A percentile compares a stretch with the other conserved stretches of the same genome.
phyloP scores from a whole-genome alignment of 768 basidiomycete genomes.

The Pholiota conissans region DNA sequence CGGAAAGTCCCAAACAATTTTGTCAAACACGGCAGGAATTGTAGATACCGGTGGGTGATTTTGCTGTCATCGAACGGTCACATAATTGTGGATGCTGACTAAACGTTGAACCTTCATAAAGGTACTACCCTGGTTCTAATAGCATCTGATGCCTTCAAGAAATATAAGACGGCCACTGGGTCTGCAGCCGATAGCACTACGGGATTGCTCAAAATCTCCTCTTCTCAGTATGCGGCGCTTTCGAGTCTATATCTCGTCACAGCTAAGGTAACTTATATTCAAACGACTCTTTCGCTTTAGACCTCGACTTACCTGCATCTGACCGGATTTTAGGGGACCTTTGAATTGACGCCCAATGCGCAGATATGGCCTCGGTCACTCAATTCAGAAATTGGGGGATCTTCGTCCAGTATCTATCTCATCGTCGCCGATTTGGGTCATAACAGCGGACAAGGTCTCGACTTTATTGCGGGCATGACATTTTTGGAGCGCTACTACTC shows the following conservation, averaged over 20 bases:
- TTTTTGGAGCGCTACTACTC: slow-evolving; percentile 57
- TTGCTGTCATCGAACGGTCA: background rate
- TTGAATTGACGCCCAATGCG: slow-evolving; percentile 57
- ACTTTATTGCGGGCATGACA: slow-evolving; percentile 49
- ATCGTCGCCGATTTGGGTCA: slow-evolving; percentile 50
- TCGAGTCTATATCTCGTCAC: slow-evolving; percentile 56
- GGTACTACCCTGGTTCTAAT: slow-evolving; percentile 51
- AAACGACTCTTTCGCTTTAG: background rate
- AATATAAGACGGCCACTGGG: slow-evolving; percentile 46
- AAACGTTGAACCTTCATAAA: slow-evolving; percentile 7
- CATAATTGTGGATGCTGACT: background rate
- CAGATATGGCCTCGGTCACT: slow-evolving; percentile 67
- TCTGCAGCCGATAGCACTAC: slow-evolving; percentile 30
- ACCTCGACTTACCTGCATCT: background rate
- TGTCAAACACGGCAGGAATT: slow-evolving; percentile 49
- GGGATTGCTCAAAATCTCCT: slow-evolving; percentile 52
- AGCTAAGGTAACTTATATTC: slow-evolving; percentile 37
- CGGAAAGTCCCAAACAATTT: slow-evolving; percentile 39
- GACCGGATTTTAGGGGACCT: slow-evolving; percentile 36
- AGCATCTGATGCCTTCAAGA: slow-evolving; percentile 40
- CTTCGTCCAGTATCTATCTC: slow-evolving; percentile 48
- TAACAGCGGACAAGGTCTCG: slow-evolving; percentile 51
- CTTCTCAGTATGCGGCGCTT: slow-evolving; percentile 47
- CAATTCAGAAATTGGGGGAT: slow-evolving; percentile 59
- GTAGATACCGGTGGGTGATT: slow-evolving; percentile 53